phyloP scores from a whole-genome alignment of 2,329 filamentous ascomycete species.

The Botryotinia calthae region DNA sequence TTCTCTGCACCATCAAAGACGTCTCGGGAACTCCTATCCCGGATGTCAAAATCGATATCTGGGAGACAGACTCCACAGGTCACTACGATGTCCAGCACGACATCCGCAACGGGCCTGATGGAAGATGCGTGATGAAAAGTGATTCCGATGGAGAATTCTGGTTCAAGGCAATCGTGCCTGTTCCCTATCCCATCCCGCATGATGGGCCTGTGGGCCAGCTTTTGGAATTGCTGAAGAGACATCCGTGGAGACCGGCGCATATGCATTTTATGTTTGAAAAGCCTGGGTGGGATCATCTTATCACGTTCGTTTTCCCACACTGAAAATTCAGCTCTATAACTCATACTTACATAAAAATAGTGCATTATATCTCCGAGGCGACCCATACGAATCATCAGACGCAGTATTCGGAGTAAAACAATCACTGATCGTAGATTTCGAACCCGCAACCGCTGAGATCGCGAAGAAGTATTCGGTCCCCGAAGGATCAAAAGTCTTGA shows the following conservation, averaged over 20 bases:
- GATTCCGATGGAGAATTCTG: conserved; percentile 75
- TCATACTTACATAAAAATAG: conserved; percentile 41
- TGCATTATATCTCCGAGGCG: conserved; percentile 71
- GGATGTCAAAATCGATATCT: conserved; percentile 73
- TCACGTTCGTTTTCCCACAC: conserved; percentile 61
- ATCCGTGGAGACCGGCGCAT: conserved; percentile 74
- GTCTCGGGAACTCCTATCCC: conserved; percentile 58
- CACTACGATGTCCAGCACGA: conserved; percentile 80
- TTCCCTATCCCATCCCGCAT: conserved; percentile 80
- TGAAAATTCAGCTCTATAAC: background rate
- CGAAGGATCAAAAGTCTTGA: conserved; percentile 60
- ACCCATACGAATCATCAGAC: conserved; percentile 78
- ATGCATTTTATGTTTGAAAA: conserved; percentile 91
- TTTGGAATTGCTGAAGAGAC: conserved; percentile 63
- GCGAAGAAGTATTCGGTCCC: conserved; percentile 62
- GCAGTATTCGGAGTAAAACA: conserved; percentile 88
- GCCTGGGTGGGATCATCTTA: conserved; percentile 71
- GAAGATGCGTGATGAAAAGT: conserved; percentile 66
- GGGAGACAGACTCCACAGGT: conserved; percentile 80
- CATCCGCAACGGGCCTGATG: conserved; percentile 62
- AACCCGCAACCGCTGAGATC: conserved; percentile 50
- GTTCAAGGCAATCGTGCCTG: conserved; percentile 82
- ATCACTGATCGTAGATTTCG: conserved; percentile 65
- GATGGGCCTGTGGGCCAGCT: conserved; percentile 80
- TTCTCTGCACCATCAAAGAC: conserved; percentile 70